Conservation (phyloP, 352 stramenopile genomes). For the Paralagenidium karlingii region DNA sequence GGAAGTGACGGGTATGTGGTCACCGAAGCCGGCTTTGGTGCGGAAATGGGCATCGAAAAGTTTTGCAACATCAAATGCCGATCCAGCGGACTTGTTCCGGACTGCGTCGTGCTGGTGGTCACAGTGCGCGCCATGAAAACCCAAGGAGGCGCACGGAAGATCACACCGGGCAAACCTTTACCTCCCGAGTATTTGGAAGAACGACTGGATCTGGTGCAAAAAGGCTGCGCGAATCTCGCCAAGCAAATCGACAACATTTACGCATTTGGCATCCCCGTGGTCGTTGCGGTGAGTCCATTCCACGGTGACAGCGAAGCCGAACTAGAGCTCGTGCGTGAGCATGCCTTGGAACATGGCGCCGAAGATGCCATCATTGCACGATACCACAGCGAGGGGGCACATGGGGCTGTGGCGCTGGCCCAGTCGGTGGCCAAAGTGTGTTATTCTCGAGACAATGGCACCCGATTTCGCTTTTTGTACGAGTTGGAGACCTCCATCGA, state of each 20-base stretch:
- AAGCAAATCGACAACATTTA: slow-evolving; percentile 95
- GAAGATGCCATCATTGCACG: slow-evolving; percentile 77
- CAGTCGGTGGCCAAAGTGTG: slow-evolving; percentile 90
- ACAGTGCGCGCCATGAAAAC: slow-evolving; percentile 98
- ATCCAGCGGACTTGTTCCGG: slow-evolving; percentile 88
- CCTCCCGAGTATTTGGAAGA: slow-evolving; percentile 90
- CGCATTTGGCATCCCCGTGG: slow-evolving; percentile 91
- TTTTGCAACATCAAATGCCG: slow-evolving; percentile 99
- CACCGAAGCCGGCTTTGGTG: slow-evolving; percentile 97
- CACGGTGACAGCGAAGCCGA: slow-evolving; percentile 67
- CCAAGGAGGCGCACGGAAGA: slow-evolving; percentile 95
- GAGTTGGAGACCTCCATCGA: slow-evolving; percentile 83
- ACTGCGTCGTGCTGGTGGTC: slow-evolving; percentile 96
- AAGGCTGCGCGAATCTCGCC: slow-evolving; percentile 88
- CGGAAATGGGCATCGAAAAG: slow-evolving; percentile 95
- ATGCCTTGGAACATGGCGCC: slow-evolving; percentile 87
- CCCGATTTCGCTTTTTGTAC: slow-evolving; percentile 94
- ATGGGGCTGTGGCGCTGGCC: slow-evolving; percentile 88
- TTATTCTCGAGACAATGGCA: slow-evolving; percentile 29
- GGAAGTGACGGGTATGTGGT: slow-evolving; percentile 92
- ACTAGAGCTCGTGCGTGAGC: slow-evolving; percentile 88
- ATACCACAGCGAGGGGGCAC: slow-evolving; percentile 88
- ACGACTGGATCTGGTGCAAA: slow-evolving; percentile 90
- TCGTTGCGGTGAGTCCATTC: slow-evolving; percentile 91
- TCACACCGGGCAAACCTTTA: slow-evolving; percentile 89